Conservation (phyloP, 257 asterid genomes). For the Nicotiana attenuata region DNA sequence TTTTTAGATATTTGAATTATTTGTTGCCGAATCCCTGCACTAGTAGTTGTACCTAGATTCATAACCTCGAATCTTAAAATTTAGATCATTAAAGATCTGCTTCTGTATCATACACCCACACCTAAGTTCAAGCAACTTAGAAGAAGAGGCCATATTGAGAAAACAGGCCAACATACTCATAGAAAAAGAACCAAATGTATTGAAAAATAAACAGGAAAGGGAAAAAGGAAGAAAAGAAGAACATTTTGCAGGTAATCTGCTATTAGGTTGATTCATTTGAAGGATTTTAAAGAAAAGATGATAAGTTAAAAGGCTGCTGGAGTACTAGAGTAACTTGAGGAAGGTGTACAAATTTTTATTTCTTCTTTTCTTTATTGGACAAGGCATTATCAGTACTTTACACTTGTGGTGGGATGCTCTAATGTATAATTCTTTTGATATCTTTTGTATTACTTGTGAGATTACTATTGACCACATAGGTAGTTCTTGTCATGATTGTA, state of each 20-base stretch:
- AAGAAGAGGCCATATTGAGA: constrained; percentile 44
- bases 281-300: neutral
- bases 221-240: neutral
- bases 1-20: too few species aligned
- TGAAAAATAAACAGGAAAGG: neutral
- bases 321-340: constrained; percentile 1
- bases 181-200: constrained; percentile 11
- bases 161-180: neutral
- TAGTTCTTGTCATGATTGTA: too few species aligned
- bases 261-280: constrained; percentile 1
- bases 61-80: too few species aligned
- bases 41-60: too few species aligned
- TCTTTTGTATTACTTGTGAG: neutral
- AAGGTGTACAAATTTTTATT: neutral
- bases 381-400: neutral
- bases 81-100: too few species aligned
- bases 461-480: neutral
- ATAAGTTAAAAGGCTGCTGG: neutral
- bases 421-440: neutral
- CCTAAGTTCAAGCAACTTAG: too few species aligned
- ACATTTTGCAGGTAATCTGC: neutral
- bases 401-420: neutral
- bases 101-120: too few species aligned
- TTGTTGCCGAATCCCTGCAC: too few species aligned
- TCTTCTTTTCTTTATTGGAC: neutral